A percentile compares a stretch with the other conserved stretches of the same genome.
Conservation (phyloP, 768 basidiomycete genomes). For the Cystoderma amianthinum region DNA sequence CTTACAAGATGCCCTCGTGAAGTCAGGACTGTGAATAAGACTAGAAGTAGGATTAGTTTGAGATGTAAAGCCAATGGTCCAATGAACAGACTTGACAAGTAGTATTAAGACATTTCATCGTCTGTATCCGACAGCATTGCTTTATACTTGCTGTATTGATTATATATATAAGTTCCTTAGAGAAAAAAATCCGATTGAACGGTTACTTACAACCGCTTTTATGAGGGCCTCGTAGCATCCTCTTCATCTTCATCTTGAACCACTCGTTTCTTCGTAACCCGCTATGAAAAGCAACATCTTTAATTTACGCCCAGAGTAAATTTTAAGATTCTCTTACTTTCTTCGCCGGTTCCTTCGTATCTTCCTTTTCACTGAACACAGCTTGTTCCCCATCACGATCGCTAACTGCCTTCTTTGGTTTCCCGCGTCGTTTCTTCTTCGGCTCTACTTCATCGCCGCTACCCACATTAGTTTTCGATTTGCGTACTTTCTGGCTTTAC, state of each 20-base stretch:
- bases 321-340: conserved; percentile 40
- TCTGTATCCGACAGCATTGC: conserved; percentile 85
- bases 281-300: conserved; percentile 23
- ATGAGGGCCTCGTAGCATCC: conserved; percentile 49
- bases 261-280: conserved; percentile 62
- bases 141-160: conserved; percentile 69
- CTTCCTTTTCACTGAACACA: conserved; percentile 69
- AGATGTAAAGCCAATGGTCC: no score
- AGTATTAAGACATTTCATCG: conserved; percentile 63
- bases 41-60: no score
- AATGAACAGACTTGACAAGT: no score
- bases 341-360: conserved; percentile 54
- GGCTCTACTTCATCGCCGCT: conserved; percentile 57
- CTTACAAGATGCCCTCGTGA: no score
- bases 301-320: not conserved
- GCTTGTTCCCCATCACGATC: conserved; percentile 56
- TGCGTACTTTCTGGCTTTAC: conserved; percentile 48
- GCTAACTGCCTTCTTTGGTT: conserved; percentile 54
- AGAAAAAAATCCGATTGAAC: not conserved
- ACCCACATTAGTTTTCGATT: conserved; percentile 43
- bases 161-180: no score
- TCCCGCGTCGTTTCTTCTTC: conserved; percentile 68
- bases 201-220: conserved; percentile 66
- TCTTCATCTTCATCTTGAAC: conserved; percentile 80
- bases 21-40: no score